Evolutionary conservation across 257 asterid genomes (phyloP), one percentile per base, ranked within the genome.

Genomic region (Dorcoceras hygrometricum): DNA sequence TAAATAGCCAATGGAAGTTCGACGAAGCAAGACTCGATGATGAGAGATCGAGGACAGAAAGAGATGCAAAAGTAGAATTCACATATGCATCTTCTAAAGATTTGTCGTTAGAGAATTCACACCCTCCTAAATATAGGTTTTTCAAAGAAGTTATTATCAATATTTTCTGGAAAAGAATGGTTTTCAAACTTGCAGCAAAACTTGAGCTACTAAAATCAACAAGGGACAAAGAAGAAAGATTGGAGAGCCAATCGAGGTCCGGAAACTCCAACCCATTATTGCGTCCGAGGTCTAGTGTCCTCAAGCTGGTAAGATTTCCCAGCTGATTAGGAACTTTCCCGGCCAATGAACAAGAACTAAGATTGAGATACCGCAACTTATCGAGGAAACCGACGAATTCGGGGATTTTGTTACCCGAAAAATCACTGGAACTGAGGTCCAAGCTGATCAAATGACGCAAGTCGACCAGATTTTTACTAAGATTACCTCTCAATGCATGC

Each of bases 381-480:
- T 34, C 3, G 4, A 34, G 14, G 12, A 14, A 34, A 9, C 43
- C 43, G 0, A 34, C 10, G 43, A 34, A 34, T 34, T 9, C 43
- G 0, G 43, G 43, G 43, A 34, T 34, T 34, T 34, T 2, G 43
- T 34, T 34, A 8, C 10, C 14, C 8, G 14, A 34, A 66, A 76
- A 75, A 48, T 69, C 66, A 22, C 73, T 76, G 5, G 1, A 5
- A 36, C 74, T 60, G 28, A 78, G 60, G 57, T 82, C 84, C 75
- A 82, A 58, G 31, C 56, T 6, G 16, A 50, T 68, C 54, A 82
- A 62, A 56, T 79, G 70, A 46, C 56, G 67, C 61, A 76, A 48
- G 8, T 71, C 64, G 7, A 71, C 63, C 64, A 82, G 34, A 11
- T 65, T 62, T 12, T 68, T 54, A 62, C 74, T 73, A 9, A 84